Conservation (phyloP, 768 basidiomycete species). For the Lactifluus subvellereus region DNA sequence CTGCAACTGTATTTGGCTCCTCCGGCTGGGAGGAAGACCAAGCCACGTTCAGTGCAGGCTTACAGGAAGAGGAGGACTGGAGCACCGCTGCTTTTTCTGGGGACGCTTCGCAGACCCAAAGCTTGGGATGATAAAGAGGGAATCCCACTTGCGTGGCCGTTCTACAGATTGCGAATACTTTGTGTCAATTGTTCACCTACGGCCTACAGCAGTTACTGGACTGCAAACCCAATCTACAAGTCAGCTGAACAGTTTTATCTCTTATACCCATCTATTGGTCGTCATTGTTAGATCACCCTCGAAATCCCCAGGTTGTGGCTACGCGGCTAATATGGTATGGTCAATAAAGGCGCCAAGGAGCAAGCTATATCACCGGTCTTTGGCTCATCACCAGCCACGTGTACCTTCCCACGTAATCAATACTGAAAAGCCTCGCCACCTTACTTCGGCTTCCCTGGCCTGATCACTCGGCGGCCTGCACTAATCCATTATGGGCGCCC, state of each 20-base stretch:
- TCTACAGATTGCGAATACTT: conserved; percentile 2
- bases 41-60: neutral
- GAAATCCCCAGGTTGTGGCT: neutral
- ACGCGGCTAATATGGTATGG: neutral
- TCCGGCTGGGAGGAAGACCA: neutral
- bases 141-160: neutral
- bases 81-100: conserved; percentile 14
- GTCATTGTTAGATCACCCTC: neutral
- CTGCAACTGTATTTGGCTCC: conserved; percentile 13
- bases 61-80: conserved; percentile 25
- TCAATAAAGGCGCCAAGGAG: neutral
- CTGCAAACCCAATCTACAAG: neutral
- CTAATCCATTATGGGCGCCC: conserved; percentile 23
- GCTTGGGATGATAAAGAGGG: conserved; percentile 1
- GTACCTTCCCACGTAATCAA: conserved; percentile 19
- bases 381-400: conserved; percentile 3
- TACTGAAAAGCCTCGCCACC: conserved; percentile 12
- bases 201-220: neutral
- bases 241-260: neutral
- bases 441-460: neutral
- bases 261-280: neutral
- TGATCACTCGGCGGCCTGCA: conserved; percentile 9
- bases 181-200: conserved; percentile 3
- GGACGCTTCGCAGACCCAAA: conserved; percentile 1
- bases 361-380: neutral